Base-by-base conservation (phyloP, 2,329 filamentous ascomycete genomes). In the Lasiodiplodia theobromae region DNA sequence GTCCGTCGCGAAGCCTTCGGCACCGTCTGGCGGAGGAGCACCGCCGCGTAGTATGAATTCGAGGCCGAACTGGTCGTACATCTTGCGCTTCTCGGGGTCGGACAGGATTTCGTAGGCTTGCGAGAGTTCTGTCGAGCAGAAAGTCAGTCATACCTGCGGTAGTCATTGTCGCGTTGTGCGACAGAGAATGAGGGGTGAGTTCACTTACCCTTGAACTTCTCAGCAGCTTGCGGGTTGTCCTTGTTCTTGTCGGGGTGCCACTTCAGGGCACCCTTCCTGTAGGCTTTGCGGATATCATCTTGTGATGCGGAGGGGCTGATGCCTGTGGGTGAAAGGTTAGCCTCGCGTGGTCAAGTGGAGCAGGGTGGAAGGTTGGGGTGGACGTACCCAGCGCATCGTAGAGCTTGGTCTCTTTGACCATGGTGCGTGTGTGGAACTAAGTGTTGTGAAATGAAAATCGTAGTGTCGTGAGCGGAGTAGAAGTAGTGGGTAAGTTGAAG, bases 161-260 rank as follows among this genome's bases (percentile, higher is more conserved):
- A 12, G n/a, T n/a, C 16, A n/a, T 53, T 21, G 14, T 21, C 52
- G 28, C 28, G 18, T 21, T 28, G 49, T 34, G 38, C 37, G 25
- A 37, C 31, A 31, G 18, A 28, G 34, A 18, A 10, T 23, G 34
- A 12, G 25, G 63, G 47, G 31, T 28, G 21, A n/a, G 18, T 40
- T 40, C 52, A 74, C 80, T 71, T 80, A 86, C 86, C 86, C 83
- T 99, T 99, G 86, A 99, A 99, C 82, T 95, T 97, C 79, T 98
- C 96, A 70, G 89, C 86, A 10, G 95, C 93, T 65, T 89, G 83
- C 37, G 94, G 89, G 74, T 95, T 94, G 82, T 97, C 91, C 81
- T 94, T 94, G 86, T 98, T 99, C 86, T 98, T 99, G 85, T 99
- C 96, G 7, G 96, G 96, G 78, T 99, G 96, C 82, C 89, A 94